Evolutionary conservation across 2,329 filamentous ascomycete genomes (phyloP), one percentile per base, ranked within the genome.

Genomic region (Parasarocladium wereldwijsianum): DNA sequence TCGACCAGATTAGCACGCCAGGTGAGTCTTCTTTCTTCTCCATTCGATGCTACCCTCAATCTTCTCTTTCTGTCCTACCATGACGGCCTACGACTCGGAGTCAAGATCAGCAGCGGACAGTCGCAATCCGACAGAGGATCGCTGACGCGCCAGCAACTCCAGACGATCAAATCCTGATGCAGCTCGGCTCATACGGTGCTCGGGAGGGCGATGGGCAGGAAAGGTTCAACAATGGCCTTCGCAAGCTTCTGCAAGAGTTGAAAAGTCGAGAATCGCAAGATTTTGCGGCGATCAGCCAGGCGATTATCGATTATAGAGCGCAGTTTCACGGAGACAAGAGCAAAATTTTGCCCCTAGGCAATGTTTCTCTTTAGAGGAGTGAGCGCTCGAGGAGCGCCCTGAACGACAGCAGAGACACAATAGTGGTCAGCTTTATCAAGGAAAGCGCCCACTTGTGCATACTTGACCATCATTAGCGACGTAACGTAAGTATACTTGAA

Each of bases 91-190:
- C n/a, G n/a, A n/a, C n/a, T n/a, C n/a, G n/a, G n/a, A n/a, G n/a
- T n/a, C n/a, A n/a, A n/a, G n/a, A n/a, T n/a, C n/a, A n/a, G n/a
- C n/a, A n/a, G n/a, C 32, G 36, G 37, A 42, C 48, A 46, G 51
- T 49, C 44, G 19, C 13, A 19, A 17, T 17, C 19, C 17, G 28
- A 18, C 20, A 51, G 54, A 56, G 51, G 53, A 52, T 55, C 50
- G 58, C 63, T 68, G 60, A 70, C 63, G 47, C 43, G 42, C 38
- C 34, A 35, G 42, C 42, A 45, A 41, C 40, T 50, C 38, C 54
- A 85, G 79, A 83, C 59, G 72, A 78, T 50, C 70, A 75, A 47
- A 74, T 84, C 39, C 69, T 85, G 39, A 63, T 80, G 33, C 72
- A 80, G 40, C 66, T 85, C 31, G 78, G 78, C 25, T 72, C 66